Percentiles rank a stretch among this genome's conserved stretches.
phyloP scores from a whole-genome alignment of 805 yeast species.

The Metschnikowia drakensbergensis region DNA sequence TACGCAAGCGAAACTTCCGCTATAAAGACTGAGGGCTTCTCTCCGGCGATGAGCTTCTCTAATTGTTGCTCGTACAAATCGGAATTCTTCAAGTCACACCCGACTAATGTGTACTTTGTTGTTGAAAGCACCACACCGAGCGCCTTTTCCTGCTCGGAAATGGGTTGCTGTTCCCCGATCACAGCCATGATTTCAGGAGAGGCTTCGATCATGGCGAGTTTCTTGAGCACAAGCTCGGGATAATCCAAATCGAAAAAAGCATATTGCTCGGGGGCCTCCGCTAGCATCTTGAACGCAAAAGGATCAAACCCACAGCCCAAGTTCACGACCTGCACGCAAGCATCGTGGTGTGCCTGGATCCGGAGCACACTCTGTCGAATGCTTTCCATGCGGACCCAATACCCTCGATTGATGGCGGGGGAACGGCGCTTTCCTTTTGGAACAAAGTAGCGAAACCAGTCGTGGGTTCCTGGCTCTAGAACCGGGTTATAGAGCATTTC shows the following conservation, averaged over 20 bases:
- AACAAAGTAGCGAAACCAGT: slow-evolving; percentile 67
- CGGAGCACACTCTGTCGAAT: slow-evolving; percentile 50
- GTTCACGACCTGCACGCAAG: slow-evolving; percentile 48
- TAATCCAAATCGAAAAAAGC: slow-evolving; percentile 71
- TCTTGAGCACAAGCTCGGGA: slow-evolving; percentile 59
- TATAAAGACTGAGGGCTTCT: slow-evolving; percentile 53
- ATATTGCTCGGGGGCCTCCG: slow-evolving; percentile 24
- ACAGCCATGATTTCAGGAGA: slow-evolving; percentile 46
- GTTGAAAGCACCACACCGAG: slow-evolving; percentile 16
- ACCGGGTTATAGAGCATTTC: slow-evolving; percentile 51
- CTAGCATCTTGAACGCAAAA: slow-evolving; percentile 37
- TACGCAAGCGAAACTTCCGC: slow-evolving; percentile 84
- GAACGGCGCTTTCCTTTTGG: slow-evolving; percentile 63
- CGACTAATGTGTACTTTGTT: slow-evolving; percentile 47
- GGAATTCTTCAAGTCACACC: slow-evolving; percentile 61
- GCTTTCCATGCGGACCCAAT: slow-evolving; percentile 76
- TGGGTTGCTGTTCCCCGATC: slow-evolving; percentile 32
- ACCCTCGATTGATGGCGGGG: slow-evolving; percentile 79
- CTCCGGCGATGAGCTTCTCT: slow-evolving; percentile 22
- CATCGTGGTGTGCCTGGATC: slow-evolving; percentile 34
- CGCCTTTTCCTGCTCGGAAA: slow-evolving; percentile 13
- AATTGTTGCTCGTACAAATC: slow-evolving; percentile 34
- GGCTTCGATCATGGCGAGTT: slow-evolving; percentile 48
- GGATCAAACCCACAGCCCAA: slow-evolving; percentile 74
- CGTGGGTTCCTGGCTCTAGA: slow-evolving; percentile 31